A percentile compares a stretch with the other conserved stretches of the same genome.
These are phyloP conservation scores for Naegleria fowleri DNA, from an alignment of 208 protist species.

Conservation along the genomic window DNA sequence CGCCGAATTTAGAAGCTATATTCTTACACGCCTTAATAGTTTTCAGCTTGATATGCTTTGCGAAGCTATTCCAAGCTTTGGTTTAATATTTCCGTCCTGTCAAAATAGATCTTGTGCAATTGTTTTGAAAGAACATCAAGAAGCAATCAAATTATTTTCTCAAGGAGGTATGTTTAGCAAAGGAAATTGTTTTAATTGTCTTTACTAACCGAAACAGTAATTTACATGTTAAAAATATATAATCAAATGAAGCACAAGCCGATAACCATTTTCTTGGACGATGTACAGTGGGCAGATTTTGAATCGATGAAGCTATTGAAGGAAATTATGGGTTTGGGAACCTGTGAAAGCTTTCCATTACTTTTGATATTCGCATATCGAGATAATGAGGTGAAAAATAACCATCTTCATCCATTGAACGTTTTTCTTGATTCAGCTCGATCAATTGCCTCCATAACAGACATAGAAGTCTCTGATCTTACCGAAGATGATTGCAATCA, in stretches of 20 bases:
- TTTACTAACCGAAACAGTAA: neutral
- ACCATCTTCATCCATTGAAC: neutral
- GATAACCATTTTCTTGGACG: neutral
- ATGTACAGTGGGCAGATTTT: neutral
- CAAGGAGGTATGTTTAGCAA: neutral
- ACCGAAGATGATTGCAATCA: neutral
- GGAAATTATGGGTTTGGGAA: neutral
- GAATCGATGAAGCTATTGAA: neutral
- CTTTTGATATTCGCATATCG: neutral
- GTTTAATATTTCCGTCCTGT: neutral
- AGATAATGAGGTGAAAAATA: neutral
- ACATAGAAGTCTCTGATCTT: neutral
- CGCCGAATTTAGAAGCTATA: neutral
- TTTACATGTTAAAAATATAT: neutral
- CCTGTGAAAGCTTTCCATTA: neutral
- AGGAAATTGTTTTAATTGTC: no score
- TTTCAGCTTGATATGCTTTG: neutral
- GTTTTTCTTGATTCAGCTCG: neutral
- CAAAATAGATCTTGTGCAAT: neutral
- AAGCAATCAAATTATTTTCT: neutral
- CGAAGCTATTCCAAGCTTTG: neutral
- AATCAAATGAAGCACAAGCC: neutral
- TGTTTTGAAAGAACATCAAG: no score
- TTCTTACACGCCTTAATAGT: neutral
- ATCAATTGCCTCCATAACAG: neutral